phyloP scores from a whole-genome alignment of 495 filamentous ascomycete genomes.

The Acidomyces sp. region DNA sequence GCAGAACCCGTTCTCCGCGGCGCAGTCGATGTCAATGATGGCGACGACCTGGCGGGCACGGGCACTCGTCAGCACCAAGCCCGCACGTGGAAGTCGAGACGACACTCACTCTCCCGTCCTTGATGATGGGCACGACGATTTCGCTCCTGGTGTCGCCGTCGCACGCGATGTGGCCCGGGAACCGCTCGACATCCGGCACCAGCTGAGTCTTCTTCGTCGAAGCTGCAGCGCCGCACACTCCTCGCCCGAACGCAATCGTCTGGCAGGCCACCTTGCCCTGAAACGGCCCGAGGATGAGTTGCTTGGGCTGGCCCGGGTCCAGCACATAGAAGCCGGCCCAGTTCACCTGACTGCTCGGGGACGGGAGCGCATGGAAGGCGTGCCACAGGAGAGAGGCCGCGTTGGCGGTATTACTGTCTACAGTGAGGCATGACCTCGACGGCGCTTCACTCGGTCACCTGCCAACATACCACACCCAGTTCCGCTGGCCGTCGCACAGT shows the following conservation, averaged over 20 bases:
- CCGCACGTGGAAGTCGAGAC: neutral
- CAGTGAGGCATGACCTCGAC: slow-evolving; percentile 3
- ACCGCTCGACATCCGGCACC: slow-evolving; percentile 59
- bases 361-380: slow-evolving; percentile 64
- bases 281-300: slow-evolving; percentile 73
- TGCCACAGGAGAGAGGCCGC: slow-evolving; percentile 77
- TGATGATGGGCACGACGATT: slow-evolving; percentile 75
- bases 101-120: slow-evolving; percentile 39
- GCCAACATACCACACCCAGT: slow-evolving; percentile 50
- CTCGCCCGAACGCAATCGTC: slow-evolving; percentile 62
- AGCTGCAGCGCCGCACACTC: slow-evolving; percentile 76
- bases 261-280: slow-evolving; percentile 83
- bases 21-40: slow-evolving; percentile 83
- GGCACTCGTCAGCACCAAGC: slow-evolving; percentile 11
- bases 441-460: neutral
- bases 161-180: slow-evolving; percentile 86
- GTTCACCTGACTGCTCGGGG: slow-evolving; percentile 60
- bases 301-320: slow-evolving; percentile 33
- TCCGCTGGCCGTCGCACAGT: slow-evolving; percentile 64
- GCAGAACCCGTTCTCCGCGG: slow-evolving; percentile 58
- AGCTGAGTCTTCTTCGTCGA: slow-evolving; percentile 48
- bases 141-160: slow-evolving; percentile 73
- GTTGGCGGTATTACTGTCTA: slow-evolving; percentile 67
- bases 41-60: slow-evolving; percentile 47
- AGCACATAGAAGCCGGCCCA: slow-evolving; percentile 90